A percentile compares a stretch with the other conserved stretches of the same genome.
Conservation (phyloP, 768 basidiomycete genomes). For the Xerocomus potaroensis region DNA sequence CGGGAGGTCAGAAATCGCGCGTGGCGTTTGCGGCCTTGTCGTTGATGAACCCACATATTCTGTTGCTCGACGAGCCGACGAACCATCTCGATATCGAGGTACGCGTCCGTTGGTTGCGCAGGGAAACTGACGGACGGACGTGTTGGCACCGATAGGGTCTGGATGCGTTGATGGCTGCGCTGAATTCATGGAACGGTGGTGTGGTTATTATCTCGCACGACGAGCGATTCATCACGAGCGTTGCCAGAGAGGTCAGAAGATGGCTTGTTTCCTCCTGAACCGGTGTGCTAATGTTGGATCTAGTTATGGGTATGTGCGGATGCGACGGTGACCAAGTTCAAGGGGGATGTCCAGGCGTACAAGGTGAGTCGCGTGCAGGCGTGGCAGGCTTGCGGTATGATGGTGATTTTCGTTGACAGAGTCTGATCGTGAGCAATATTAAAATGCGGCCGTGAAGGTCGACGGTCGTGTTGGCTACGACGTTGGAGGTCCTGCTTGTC, state of each 20-base stretch:
- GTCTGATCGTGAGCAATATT: slow-evolving; percentile 70
- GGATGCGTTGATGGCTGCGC: slow-evolving; percentile 87
- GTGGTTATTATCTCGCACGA: slow-evolving; percentile 95
- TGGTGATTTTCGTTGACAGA: slow-evolving; percentile 36
- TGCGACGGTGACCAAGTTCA: slow-evolving; percentile 76
- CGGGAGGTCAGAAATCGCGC: slow-evolving; percentile 94
- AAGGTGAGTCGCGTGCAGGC: slow-evolving; percentile 51
- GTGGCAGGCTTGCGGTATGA: background rate
- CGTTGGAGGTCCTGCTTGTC: too few species aligned
- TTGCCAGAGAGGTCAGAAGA: slow-evolving; percentile 82
- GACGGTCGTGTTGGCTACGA: background rate
- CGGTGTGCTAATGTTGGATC: slow-evolving; percentile 2
- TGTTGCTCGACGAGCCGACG: slow-evolving; percentile 95
- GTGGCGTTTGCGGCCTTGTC: slow-evolving; percentile 90
- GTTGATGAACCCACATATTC: slow-evolving; percentile 83
- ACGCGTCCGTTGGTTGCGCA: slow-evolving; percentile 1
- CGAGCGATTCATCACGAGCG: slow-evolving; percentile 89
- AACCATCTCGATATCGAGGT: slow-evolving; percentile 96
- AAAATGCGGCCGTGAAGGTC: slow-evolving; percentile 47
- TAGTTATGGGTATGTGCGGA: slow-evolving; percentile 94
- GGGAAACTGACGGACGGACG: slow-evolving; percentile 1
- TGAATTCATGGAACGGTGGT: slow-evolving; percentile 81
- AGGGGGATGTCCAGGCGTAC: slow-evolving; percentile 87
- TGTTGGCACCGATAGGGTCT: slow-evolving; percentile 86
- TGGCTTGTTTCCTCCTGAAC: too few species aligned